Evolutionary conservation across 768 basidiomycete species (phyloP), one percentile per base, ranked within the genome.

Genomic region (Tylopilus cervinicoccineus): DNA sequence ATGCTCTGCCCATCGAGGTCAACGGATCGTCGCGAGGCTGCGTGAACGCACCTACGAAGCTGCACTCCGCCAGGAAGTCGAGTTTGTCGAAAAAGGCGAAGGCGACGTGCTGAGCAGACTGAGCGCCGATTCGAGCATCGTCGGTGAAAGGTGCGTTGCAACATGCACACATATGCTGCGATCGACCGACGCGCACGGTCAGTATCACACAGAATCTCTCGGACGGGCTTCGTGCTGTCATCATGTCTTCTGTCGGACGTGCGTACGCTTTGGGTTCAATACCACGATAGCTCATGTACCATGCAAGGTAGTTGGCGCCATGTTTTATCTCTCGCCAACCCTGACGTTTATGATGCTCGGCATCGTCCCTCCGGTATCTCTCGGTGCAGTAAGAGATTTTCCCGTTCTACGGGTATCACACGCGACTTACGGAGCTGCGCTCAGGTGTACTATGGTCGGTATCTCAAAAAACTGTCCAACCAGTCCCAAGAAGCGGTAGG

Each of bases 241-340:
- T 97, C 28, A 94, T 95, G 76, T 90, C 93, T 27, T 82, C 86
- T n/a, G 93, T 93, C 56, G 95, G 95, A 44, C 75, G 92, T 93
- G 66, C 67, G 88, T 76, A 20, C 23, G 19, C 2, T 39, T 40
- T 12, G 23, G 6, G 41, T 47, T 23, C 6, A 20, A 16, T 6
- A 14, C 16, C 27, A 6, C 16, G 34, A 34, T 41, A 17, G 5
- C 38, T 48, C 32, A 48, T 22, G 27, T 38, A n/a, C n/a, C 38
- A 0, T 24, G 5, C 9, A 34, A 27, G 46, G 7, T 58, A 88
- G 93, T 97, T 53, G 91, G 88, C 38, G 90, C 92, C 34, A 99
- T 97, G 95, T 83, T 97, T 58, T 94, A 86, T 67, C 79, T 95
- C 46, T 94, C 88, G 0, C 88, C 89, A 0, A 86, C 84, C 34